Base-by-base conservation (phyloP, 805 yeast species). In the Scheffersomyces lignosus region DNA sequence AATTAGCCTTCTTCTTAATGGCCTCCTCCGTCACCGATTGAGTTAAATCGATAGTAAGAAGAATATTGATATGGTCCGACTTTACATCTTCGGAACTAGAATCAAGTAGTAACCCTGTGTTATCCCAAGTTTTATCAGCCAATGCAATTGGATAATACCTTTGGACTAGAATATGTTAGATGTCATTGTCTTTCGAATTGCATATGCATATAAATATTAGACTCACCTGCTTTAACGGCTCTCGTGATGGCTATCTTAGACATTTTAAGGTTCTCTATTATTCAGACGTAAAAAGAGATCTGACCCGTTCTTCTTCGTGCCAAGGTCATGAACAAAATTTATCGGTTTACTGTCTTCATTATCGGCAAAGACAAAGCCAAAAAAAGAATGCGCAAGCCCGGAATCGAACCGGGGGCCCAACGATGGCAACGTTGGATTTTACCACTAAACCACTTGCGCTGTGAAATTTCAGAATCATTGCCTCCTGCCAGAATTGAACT, bases 91-190 rank as follows among this genome's bases (percentile, higher is more conserved):
- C 62, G 3, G 57, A 45, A 8, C 79, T 62, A 24, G 91, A 64
- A 52, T 90, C 96, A 7, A 93, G 83, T 30, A 93, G 62, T 23
- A 93, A 69, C 1, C 99, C 99, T 0, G 96, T 90, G 59, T 93
- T 93, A 55, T 93, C 99, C 99, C 99, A 93, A 3, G 89, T 60
- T 15, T 73, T 70, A 51, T 91, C 98, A 0, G 98, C 97, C 41
- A 85, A 74, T 30, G 75, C 76, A 12, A 76, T 58, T 2, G 99
- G 99, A 54, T 86, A 93, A n/a, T 81, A 65, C 45, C 76, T 80
- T 54, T 88, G 87, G 41, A 91, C 80, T 68, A 27, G 12, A 4
- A 14, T 29, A 25, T 4, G 45, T 49, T 42, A 40, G 46, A 27
- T 32, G 22, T 3, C 8, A 17, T 29, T 22, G 22, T 12, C 22